Base-by-base conservation (phyloP, 2,329 filamentous ascomycete species). In the Teratosphaeria viscida region DNA sequence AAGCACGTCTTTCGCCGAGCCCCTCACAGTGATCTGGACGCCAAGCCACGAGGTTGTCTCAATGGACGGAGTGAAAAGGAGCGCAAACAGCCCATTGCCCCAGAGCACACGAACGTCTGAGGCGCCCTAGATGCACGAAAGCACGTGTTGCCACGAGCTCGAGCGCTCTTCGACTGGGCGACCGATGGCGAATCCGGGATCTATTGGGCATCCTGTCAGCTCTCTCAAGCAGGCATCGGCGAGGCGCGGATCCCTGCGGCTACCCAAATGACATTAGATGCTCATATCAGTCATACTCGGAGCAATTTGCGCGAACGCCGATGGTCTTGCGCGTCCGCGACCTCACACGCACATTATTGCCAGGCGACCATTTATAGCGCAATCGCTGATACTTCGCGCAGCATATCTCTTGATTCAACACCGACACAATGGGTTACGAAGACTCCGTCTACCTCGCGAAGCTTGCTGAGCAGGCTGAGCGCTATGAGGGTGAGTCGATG, bases 381-480 rank as follows among this genome's bases (percentile, higher is more conserved):
- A 56, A 19, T 56, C 34, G 54, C 54, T 35, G n/a, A 56, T n/a
- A 57, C 14, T 10, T 8, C 43, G 39, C 23, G 43, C 35, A 49
- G 39, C 14, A 16, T 16, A 27, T 47, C 35, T 32, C 29, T 55
- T 55, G 27, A 32, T 32, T 14, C 14, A 55, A 58, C 55, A 58
- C 54, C 62, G 35, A 55, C 64, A 68, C 82, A 82, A 97, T 97
- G 92, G 91, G 89, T 86, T 90, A 96, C 85, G 92, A 97, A 85
- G 92, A 97, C 82, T 92, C 92, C 74, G 94, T 99, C 76, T 97
- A 97, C 81, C 88, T 97, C 78, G 94, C 94, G 81, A 97, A 97
- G 91, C 89, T 99, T 79, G 94, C 94, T 77, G 94, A 99, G 88
- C 94, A 99, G 87, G 94, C 94, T 79, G 94, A 99, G 87, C 92